Evolutionary conservation across 2,329 filamentous ascomycete genomes (phyloP).

Genomic region (Dactylella cylindrospora): DNA sequence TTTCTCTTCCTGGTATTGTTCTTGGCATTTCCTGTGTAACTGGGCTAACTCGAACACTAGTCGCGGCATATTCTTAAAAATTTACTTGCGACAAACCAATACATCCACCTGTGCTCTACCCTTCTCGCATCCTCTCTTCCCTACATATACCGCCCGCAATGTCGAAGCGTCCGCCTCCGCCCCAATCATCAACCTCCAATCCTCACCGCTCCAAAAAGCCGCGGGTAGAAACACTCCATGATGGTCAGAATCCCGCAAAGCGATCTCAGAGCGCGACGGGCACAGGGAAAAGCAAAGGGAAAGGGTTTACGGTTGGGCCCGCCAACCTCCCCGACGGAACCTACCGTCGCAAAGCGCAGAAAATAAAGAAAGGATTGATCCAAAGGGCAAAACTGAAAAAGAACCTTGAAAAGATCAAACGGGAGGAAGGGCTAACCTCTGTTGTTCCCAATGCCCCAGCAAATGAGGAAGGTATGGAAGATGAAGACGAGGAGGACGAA

Average conservation of each 20-base stretch:
- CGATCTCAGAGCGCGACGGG: slow-evolving; percentile 47
- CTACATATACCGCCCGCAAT: slow-evolving; percentile 3
- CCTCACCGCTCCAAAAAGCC: slow-evolving; percentile 13
- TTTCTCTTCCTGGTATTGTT: too few relatives aligned
- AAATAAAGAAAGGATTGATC: slow-evolving; percentile 86
- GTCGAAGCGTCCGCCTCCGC: slow-evolving; percentile 18
- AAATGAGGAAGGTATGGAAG: slow-evolving; percentile 43
- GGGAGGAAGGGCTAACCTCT: slow-evolving; percentile 56
- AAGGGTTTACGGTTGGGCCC: slow-evolving; percentile 83
- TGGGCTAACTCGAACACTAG: too few relatives aligned
- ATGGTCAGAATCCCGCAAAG: too few relatives aligned
- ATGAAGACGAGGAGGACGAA: slow-evolving; percentile 44
- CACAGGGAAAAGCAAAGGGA: slow-evolving; percentile 59
- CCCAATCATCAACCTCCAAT: neutral
- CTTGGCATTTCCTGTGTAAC: too few relatives aligned
- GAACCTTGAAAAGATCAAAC: slow-evolving; percentile 84
- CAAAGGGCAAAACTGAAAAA: slow-evolving; percentile 93
- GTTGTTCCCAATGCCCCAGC: slow-evolving; percentile 50
- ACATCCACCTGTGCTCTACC: too few relatives aligned
- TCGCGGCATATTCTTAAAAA: too few relatives aligned
- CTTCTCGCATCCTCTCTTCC: too few relatives aligned
- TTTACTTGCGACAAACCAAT: too few relatives aligned
- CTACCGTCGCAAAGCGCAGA: slow-evolving; percentile 81
- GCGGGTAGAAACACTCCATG: too few relatives aligned
- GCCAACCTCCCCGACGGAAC: slow-evolving; percentile 88